These are phyloP conservation scores for Trametes hirsuta DNA, from an alignment of 1,284 basidiomycete species.

Conservation along the genomic window DNA sequence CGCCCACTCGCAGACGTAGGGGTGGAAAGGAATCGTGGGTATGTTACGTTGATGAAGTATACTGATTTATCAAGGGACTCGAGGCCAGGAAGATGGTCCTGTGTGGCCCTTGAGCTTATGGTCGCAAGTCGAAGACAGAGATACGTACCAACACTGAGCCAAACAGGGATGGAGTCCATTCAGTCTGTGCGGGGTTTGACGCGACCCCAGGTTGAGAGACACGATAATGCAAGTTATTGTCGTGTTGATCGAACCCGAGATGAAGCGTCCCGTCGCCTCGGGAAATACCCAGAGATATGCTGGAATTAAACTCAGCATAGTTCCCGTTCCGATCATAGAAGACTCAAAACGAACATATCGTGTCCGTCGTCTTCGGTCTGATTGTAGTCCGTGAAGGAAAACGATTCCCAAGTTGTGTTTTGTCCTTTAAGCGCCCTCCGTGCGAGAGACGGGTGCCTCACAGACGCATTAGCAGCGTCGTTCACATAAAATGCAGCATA, in stretches of 20 bases:
- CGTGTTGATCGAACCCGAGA: constrained; percentile 47
- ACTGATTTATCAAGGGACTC: constrained; percentile 39
- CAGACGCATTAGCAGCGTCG: constrained; percentile 36
- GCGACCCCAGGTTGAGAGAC: constrained; percentile 39
- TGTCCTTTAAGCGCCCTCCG: constrained; percentile 32
- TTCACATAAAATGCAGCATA: constrained; percentile 44
- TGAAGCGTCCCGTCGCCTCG: constrained; percentile 46
- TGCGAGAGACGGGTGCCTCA: constrained; percentile 39
- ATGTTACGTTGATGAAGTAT: constrained; percentile 44
- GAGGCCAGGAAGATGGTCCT: constrained; percentile 44
- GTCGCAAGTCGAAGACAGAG: neutral
- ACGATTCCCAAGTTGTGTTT: constrained; percentile 37
- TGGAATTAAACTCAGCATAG: constrained; percentile 15
- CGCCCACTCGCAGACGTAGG: constrained; percentile 18
- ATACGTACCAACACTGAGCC: constrained; percentile 29
- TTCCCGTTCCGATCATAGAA: too few relatives aligned
- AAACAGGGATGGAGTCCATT: constrained; percentile 36
- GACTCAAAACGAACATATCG: constrained; percentile 35
- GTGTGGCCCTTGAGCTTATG: neutral
- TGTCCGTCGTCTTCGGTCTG: constrained; percentile 49
- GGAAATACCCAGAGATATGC: constrained; percentile 47
- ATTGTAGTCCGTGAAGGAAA: constrained; percentile 43
- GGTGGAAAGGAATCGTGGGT: constrained; percentile 43
- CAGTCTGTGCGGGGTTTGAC: constrained; percentile 30
- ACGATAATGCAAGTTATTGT: constrained; percentile 44